Conservation (phyloP, 108 stramenopile species). For the Nitzschia sp. region DNA sequence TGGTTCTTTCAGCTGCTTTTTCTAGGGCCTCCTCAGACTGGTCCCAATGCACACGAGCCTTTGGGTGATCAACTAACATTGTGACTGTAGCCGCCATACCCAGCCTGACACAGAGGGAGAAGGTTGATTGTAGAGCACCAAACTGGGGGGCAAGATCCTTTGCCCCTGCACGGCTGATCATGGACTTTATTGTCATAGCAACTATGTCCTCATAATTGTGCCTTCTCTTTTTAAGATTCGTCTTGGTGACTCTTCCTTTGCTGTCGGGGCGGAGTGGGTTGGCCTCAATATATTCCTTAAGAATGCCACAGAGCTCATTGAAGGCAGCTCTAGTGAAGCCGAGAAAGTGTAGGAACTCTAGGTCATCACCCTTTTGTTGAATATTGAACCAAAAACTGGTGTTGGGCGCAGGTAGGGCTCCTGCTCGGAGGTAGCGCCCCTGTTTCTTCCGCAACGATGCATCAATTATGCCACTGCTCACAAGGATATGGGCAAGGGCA, state of each 20-base stretch:
- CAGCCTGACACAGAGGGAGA: background rate
- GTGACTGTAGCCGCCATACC: conserved; percentile 5
- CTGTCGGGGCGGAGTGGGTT: too few relatives aligned
- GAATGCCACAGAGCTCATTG: too few relatives aligned
- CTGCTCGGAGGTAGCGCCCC: background rate
- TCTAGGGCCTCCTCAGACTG: background rate
- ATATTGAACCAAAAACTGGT: background rate
- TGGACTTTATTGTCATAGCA: conserved; percentile 1
- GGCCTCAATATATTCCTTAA: too few relatives aligned
- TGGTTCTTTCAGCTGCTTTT: background rate
- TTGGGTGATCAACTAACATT: background rate
- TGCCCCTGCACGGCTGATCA: background rate
- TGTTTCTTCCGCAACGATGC: background rate
- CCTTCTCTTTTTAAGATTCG: background rate
- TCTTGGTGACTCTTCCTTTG: background rate
- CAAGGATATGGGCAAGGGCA: background rate
- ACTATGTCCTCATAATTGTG: background rate
- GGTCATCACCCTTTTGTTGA: background rate
- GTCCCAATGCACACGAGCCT: conserved; percentile 4
- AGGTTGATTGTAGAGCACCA: background rate
- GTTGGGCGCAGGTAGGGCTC: background rate
- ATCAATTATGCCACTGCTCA: background rate
- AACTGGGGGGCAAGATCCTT: background rate
- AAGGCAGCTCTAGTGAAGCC: too few relatives aligned
- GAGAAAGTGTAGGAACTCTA: background rate